Evolutionary conservation across 345 rosid species (phyloP), one percentile per base, ranked within the genome.

Genomic region (Acer campestre): DNA sequence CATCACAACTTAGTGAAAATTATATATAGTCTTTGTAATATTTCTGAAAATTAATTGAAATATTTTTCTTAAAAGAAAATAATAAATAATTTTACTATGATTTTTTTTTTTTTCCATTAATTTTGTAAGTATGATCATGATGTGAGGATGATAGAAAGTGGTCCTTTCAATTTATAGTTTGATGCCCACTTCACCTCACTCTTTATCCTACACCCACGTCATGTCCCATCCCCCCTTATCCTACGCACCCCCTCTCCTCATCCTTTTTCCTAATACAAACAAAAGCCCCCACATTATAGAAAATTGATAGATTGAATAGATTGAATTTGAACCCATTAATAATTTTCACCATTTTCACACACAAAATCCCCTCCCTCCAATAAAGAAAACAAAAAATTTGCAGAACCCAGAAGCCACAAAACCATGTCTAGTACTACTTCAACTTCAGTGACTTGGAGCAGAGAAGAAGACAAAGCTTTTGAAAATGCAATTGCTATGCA

Each of bases 401-500:
- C 62, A 31, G 56, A n/a, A 55, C 12, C 9, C 65, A 17, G 23
- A 70, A 70, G 1, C 29, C 27, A 31, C n/a, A 16, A 42, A 61
- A 71, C 51, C 61, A 90, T 91, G 97, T 87, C 85, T 66, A 84
- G 81, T 80, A 82, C 76, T 78, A 80, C 79, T 78, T 2, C 63
- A 2, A 22, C 63, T 59, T 59, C 63, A 71, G 75, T 68, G 42
- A 74, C 71, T 59, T 94, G 98, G 98, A 93, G 87, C 82, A 89
- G 86, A 77, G 98, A 90, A 77, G 98, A 93, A 73, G 97, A 94
- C 42, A 93, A 85, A 72, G 89, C 93, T 10, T 94, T 94, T 62
- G 98, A 94, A 81, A 88, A 86, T 68, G 92, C 90, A 65, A 90
- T 94, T 59, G 98, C 98, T 0, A 75, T 82, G 87, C 92, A 91